Base-by-base conservation (phyloP, 1,139 yeast species). In the Pichia norvegensis region DNA sequence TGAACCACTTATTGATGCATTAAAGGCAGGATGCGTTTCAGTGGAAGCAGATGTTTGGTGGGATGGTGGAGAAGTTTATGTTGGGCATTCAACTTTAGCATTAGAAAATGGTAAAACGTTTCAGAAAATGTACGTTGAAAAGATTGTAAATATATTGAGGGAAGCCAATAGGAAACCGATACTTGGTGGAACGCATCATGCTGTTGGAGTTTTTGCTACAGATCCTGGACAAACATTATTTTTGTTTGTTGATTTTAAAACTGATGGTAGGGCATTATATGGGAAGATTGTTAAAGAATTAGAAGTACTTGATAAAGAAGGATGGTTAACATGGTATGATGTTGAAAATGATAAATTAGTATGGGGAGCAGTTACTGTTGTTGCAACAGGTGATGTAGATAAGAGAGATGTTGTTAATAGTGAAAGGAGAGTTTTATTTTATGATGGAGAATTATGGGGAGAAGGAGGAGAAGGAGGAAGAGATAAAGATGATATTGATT, bases 11-110 rank as follows among this genome's bases (percentile, higher is more conserved):
- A 68, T 76, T 47, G 82, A 79, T 49, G 90, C 88, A 0, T 61
- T 82, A 33, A 65, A 70, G 14, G 62, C 66, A 27, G 92, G 90
- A 1, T 73, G 76, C 23, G 69, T 69, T 42, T 78, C 86, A 43
- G 72, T 82, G 9, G 92, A 84, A 61, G 83, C 85, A 22, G 94
- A 84, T 59, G 75, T 82, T 38, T 84, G 87, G 87, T 63, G 42
- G 16, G 51, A 53, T 25, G 38, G 43, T 33, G 40, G 41, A 11
- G 69, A 68, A 17, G 64, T 83, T n/a, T 81, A 72, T 44, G 87
- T 83, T 40, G 90, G 90, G 2, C 92, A 84, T 58, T 78, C 75
- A 51, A 67, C 67, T 48, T 67, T 67, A 4, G 73, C 70, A 45
- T 64, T 83, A 46, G 63, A 67, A 43, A 58, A 68, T 7, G 55